Conservation (phyloP, 495 filamentous ascomycete genomes). For the Neurospora sp. region DNA sequence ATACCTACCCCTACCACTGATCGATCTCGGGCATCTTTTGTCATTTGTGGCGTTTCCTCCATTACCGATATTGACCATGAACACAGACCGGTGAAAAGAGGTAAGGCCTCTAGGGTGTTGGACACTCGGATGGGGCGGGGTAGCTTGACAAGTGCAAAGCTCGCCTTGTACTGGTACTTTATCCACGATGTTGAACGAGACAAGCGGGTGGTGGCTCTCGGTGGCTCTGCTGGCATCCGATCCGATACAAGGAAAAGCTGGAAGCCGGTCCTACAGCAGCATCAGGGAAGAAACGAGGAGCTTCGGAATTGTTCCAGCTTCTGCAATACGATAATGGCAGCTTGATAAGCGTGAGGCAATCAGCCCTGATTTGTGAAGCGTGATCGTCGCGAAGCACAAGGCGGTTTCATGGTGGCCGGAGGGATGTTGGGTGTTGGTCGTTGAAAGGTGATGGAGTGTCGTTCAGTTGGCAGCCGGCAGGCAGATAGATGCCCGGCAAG, state of each 20-base stretch:
- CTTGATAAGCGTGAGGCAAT: too few relatives aligned
- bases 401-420: neutral
- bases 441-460: neutral
- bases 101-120: neutral
- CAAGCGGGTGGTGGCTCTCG: neutral
- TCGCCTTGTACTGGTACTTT: neutral
- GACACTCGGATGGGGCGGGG: neutral
- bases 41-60: neutral
- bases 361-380: too few relatives aligned
- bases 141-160: neutral
- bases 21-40: neutral
- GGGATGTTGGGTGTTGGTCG: neutral
- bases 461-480: neutral
- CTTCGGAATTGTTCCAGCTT: neutral
- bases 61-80: neutral
- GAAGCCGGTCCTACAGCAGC: neutral
- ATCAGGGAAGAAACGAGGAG: neutral
- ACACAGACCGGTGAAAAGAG: neutral
- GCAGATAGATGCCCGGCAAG: neutral
- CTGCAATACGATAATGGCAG: neutral
- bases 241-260: neutral
- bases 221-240: neutral
- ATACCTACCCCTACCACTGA: neutral
- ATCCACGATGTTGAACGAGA: neutral
- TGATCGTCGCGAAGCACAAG: neutral